Evolutionary conservation across 164 flowering plant genomes (phyloP).

Genomic region (Protea cynaroides): DNA sequence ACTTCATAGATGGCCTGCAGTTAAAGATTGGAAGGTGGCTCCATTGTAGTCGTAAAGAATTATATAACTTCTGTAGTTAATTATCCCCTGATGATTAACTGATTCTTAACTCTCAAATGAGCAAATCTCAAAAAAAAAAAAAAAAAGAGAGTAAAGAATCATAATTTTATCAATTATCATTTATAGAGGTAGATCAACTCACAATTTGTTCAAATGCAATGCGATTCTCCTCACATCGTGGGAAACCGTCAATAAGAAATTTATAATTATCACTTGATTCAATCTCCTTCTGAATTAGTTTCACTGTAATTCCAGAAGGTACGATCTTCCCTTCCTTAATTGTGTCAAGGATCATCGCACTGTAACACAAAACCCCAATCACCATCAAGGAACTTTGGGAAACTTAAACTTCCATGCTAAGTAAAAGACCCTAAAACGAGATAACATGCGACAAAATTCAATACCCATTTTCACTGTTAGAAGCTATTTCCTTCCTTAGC

Average conservation of each 20-base stretch:
- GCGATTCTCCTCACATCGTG: conserved; percentile 91
- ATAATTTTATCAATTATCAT: no score
- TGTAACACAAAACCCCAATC: conserved; percentile 26
- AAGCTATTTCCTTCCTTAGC: conserved; percentile 65
- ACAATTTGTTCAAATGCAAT: conserved; percentile 61
- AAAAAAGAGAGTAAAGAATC: no score
- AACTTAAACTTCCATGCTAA: neutral
- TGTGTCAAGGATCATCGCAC: conserved; percentile 62
- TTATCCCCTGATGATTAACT: no score
- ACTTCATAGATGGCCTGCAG: no score
- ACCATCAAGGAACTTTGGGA: conserved; percentile 2
- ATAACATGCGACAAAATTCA: neutral
- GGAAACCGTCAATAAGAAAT: conserved; percentile 95
- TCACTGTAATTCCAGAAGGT: conserved; percentile 82
- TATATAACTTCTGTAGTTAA: no score
- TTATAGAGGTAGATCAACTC: no score
- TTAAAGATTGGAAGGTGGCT: no score
- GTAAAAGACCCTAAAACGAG: conserved; percentile 3
- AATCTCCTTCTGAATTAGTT: conserved; percentile 61
- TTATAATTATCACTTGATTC: conserved; percentile 51
- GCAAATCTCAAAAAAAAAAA: no score
- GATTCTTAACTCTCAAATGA: no score
- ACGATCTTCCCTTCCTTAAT: conserved; percentile 87
- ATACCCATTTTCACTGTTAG: conserved; percentile 67
- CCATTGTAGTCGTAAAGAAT: no score